Percentiles rank a stretch among this genome's conserved stretches.
Conservation (phyloP, 345 rosid genomes). For the Garcia nutans region DNA sequence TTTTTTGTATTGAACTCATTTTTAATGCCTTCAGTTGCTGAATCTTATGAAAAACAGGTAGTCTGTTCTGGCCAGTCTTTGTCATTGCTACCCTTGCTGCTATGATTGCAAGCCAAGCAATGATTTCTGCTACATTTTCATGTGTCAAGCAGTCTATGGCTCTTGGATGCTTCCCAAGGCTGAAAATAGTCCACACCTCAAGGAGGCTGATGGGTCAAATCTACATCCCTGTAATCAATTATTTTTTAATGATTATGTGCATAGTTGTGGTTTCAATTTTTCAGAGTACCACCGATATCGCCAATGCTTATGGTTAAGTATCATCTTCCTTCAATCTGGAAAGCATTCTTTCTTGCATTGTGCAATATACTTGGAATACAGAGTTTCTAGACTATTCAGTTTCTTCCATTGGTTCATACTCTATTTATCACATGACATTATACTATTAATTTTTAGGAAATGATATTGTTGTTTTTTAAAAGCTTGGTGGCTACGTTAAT, state of each 20-base stretch:
- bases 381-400: not conserved
- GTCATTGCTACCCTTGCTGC: constrained; percentile 84
- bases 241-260: constrained; percentile 94
- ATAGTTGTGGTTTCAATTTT: constrained; percentile 81
- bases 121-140: constrained; percentile 98
- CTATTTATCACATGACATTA: not conserved
- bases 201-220: constrained; percentile 84
- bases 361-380: not conserved
- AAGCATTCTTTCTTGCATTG: constrained; percentile 4
- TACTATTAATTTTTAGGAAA: not conserved
- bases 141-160: constrained; percentile 96
- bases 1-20: constrained; percentile 3
- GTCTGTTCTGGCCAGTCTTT: constrained; percentile 91
- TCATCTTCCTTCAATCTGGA: not conserved
- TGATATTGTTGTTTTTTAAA: not conserved
- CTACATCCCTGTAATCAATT: constrained; percentile 84
- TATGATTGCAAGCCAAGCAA: constrained; percentile 98
- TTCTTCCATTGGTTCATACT: not conserved
- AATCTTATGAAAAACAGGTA: constrained; percentile 43
- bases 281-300: constrained; percentile 83
- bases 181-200: constrained; percentile 95
- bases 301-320: constrained; percentile 88
- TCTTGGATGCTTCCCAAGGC: constrained; percentile 93
- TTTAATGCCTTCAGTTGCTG: constrained; percentile 12
- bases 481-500: too few relatives aligned